Conservation (phyloP, 2,329 filamentous ascomycete genomes). For the Tothia fuscella region DNA sequence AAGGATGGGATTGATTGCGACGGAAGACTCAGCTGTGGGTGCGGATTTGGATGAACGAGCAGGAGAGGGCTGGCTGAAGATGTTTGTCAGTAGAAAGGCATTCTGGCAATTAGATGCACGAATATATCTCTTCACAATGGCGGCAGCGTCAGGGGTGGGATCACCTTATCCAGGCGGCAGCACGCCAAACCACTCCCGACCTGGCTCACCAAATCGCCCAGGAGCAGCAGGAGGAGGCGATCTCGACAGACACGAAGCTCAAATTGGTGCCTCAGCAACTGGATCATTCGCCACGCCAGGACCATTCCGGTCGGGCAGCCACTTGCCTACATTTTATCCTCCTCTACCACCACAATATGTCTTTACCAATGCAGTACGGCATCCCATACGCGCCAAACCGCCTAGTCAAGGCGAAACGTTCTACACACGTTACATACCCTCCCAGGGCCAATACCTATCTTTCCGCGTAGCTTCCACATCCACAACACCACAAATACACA, state of each 20-base stretch:
- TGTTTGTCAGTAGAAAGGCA: conserved; percentile 68
- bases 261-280: not conserved
- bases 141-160: conserved; percentile 38
- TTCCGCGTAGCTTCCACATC: conserved; percentile 74
- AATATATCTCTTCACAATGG: conserved; percentile 76
- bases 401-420: conserved; percentile 84
- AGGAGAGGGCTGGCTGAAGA: conserved; percentile 57
- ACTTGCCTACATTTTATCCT: conserved; percentile 84
- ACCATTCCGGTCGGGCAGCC: conserved; percentile 70
- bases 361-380: conserved; percentile 64
- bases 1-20: conserved; percentile 76
- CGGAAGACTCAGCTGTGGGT: conserved; percentile 64
- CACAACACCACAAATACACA: conserved; percentile 49
- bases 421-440: conserved; percentile 78
- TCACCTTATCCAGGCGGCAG: conserved; percentile 36
- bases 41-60: conserved; percentile 48
- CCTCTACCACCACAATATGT: conserved; percentile 72
- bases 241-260: conserved; percentile 6
- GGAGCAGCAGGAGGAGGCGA: not conserved
- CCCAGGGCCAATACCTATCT: conserved; percentile 70
- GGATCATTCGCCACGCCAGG: conserved; percentile 26
- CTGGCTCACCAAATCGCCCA: conserved; percentile 32
- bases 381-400: conserved; percentile 79
- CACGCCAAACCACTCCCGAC: conserved; percentile 39
- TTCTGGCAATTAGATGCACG: conserved; percentile 91